A percentile compares a stretch with the other conserved stretches of the same genome.
phyloP scores from a whole-genome alignment of 1,284 basidiomycete species.

The Caloboletus inedulis region DNA sequence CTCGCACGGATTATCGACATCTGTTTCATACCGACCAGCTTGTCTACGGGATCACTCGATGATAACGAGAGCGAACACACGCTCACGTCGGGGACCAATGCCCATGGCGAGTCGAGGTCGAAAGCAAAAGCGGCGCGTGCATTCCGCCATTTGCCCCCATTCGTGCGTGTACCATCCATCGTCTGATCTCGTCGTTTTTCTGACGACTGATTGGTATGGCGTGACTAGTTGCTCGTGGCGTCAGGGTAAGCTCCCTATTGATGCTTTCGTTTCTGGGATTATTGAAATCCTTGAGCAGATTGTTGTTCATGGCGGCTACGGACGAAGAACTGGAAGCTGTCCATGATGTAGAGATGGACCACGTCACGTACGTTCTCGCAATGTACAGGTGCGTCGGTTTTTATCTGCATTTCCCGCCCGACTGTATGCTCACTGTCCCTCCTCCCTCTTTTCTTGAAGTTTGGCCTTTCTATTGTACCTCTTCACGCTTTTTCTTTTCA shows the following conservation, averaged over 20 bases:
- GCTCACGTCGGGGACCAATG: conserved; percentile 36
- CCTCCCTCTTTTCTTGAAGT: conserved; percentile 32
- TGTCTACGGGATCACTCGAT: conserved; percentile 25
- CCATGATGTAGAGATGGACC: conserved; percentile 73
- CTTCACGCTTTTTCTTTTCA: conserved; percentile 57
- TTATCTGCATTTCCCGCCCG: neutral
- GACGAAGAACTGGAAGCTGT: conserved; percentile 81
- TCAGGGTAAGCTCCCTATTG: conserved; percentile 44
- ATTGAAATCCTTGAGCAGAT: conserved; percentile 31
- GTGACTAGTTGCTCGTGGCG: conserved; percentile 58
- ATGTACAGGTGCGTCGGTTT: conserved; percentile 60
- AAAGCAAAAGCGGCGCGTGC: conserved; percentile 48
- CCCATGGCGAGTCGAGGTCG: conserved; percentile 12
- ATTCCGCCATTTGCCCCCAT: conserved; percentile 84
- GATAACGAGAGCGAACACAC: conserved; percentile 66
- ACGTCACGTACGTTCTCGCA: conserved; percentile 83
- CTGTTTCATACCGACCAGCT: conserved; percentile 63
- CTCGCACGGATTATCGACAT: conserved; percentile 82
- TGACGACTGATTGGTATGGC: neutral
- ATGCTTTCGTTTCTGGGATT: neutral
- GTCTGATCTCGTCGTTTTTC: neutral
- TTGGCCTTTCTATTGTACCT: conserved; percentile 76
- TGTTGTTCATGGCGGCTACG: conserved; percentile 88
- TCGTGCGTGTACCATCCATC: conserved; percentile 51
- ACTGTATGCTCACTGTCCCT: neutral